Evolutionary conservation across 257 asterid species (phyloP), one percentile per base, ranked within the genome.

Genomic region (Forsythia suspensa): DNA sequence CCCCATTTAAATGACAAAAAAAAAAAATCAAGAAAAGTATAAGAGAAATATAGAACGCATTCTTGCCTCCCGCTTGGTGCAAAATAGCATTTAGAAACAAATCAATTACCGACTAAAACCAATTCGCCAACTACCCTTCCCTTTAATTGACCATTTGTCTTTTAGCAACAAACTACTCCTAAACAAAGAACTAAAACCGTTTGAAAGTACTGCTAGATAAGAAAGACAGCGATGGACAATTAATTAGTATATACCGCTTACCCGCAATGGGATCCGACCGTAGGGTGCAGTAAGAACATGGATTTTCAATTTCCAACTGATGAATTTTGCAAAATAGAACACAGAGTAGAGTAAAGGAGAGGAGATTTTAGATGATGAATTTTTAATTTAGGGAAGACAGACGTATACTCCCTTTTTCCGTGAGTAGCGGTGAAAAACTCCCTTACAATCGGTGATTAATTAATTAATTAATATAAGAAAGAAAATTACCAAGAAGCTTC

Each of bases 1-100:
- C 48, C 67, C 77, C 81, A 88, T 68, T 77, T 71, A 77, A 77
- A 82, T 15, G 66, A 36, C 8, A 55, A 72, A 55, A 66, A 18
- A 55, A 72, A 55, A 66, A 18, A 57, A 74, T 69, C 74, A 79
- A 66, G 71, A 52, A 46, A 3, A 71, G 37, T 71, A 52, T 7
- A 85, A 44, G 36, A 20, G 24, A 41, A 8, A 44, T 75, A 13
- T 9, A 9, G 36, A 42, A 80, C 24, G 39, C 48, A 61, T 80
- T 76, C 20, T 24, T 13, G 61, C 7, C 61, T 3, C 61, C 18
- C 13, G 3, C 15, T 8, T 51, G 21, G 61, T 16, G 9, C 51
- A 7, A 43, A 29, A 29, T 29, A 1, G 51, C 61, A 51, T 51
- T 15, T 51, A 51, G 61, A 51, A 51, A 51, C 61, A 12, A 51